phyloP scores from a whole-genome alignment of 257 asterid genomes.

The Nicotiana benthamiana region DNA sequence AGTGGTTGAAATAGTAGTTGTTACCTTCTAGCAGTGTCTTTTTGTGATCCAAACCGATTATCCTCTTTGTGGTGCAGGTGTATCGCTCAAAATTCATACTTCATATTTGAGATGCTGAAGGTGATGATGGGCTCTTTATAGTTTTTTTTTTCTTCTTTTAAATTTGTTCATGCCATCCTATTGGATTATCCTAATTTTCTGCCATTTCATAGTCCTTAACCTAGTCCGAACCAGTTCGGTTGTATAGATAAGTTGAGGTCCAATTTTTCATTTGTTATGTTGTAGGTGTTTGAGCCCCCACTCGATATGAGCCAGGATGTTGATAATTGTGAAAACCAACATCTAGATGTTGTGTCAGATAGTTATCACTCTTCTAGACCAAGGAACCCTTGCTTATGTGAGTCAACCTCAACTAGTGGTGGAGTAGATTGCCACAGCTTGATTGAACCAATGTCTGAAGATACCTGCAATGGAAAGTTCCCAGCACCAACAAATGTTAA shows the following conservation, averaged over 20 bases:
- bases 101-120: conserved; percentile 97
- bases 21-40: background rate
- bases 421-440: conserved; percentile 20
- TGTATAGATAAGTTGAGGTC: background rate
- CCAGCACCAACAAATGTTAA: conserved; percentile 18
- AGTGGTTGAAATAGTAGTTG: background rate
- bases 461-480: conserved; percentile 18
- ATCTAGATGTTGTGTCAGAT: conserved; percentile 28
- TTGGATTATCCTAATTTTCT: background rate
- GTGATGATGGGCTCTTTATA: conserved; percentile 30
- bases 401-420: conserved; percentile 26
- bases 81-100: conserved; percentile 72
- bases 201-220: conserved; percentile 12
- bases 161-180: background rate
- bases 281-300: conserved; percentile 95
- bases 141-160: background rate
- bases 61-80: conserved; percentile 52
- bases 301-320: conserved; percentile 65
- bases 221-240: background rate
- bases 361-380: conserved; percentile 27
- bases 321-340: conserved; percentile 36
- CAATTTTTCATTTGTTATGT: conserved; percentile 18
- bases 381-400: conserved; percentile 21
- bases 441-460: conserved; percentile 24
- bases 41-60: conserved; percentile 6